phyloP scores from a whole-genome alignment of 805 yeast species.

The Torulaspora maleeae region DNA sequence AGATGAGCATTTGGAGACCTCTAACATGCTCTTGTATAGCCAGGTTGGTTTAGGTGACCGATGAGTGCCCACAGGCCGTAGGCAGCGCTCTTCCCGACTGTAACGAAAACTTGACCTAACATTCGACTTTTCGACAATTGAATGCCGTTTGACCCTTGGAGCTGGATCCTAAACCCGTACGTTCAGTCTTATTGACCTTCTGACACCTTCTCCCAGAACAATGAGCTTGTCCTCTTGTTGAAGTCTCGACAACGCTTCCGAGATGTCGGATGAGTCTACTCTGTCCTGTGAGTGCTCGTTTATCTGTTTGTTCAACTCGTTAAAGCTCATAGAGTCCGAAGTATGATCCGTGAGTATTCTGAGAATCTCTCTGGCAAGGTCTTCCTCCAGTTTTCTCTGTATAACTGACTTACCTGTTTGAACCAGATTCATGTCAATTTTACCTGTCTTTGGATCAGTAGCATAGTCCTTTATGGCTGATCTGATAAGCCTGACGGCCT shows the following conservation, averaged over 20 bases:
- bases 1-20: not conserved
- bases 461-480: constrained; percentile 97
- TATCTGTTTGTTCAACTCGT: constrained; percentile 53
- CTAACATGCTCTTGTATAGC: not conserved
- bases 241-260: constrained; percentile 61
- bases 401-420: constrained; percentile 93
- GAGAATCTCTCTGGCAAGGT: constrained; percentile 58
- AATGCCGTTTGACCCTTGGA: too few species aligned
- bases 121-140: not conserved
- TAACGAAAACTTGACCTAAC: not conserved
- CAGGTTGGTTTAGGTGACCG: not conserved
- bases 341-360: constrained; percentile 47
- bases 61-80: not conserved
- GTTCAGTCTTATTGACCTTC: constrained; percentile 51
- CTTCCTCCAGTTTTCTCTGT: constrained; percentile 73
- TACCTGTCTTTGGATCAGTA: constrained; percentile 94
- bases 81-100: not conserved
- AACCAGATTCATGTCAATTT: constrained; percentile 94
- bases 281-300: constrained; percentile 56
- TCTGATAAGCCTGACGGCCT: constrained; percentile 87
- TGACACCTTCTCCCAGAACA: constrained; percentile 66
- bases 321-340: constrained; percentile 50
- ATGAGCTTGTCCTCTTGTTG: constrained; percentile 66
- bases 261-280: constrained; percentile 66
- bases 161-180: constrained; percentile 23